phyloP scores from a whole-genome alignment of 2,329 filamentous ascomycete genomes.

The Aspergillus fischeri region DNA sequence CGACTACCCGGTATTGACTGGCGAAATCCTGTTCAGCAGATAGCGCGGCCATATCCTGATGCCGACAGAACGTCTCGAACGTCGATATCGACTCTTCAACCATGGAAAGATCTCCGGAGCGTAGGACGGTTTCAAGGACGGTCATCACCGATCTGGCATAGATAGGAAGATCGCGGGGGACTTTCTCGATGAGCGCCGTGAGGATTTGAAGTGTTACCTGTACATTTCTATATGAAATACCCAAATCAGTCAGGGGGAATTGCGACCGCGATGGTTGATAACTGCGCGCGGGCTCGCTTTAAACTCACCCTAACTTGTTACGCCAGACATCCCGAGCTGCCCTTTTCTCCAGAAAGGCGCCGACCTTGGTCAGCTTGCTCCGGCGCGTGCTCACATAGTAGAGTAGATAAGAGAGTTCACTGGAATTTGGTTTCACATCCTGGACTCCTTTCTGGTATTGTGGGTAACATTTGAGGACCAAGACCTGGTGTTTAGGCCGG shows the following conservation, averaged over 20 bases:
- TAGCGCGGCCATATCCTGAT: slow-evolving; percentile 81
- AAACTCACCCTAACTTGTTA: slow-evolving; percentile 74
- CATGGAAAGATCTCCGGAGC: slow-evolving; percentile 84
- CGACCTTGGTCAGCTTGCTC: slow-evolving; percentile 95
- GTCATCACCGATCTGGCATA: slow-evolving; percentile 82
- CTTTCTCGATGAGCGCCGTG: slow-evolving; percentile 86
- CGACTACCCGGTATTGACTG: slow-evolving; percentile 74
- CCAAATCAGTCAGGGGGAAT: slow-evolving; percentile 2
- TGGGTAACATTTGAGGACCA: slow-evolving; percentile 95
- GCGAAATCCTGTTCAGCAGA: slow-evolving; percentile 82
- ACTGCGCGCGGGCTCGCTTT: background rate
- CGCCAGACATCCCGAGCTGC: slow-evolving; percentile 88
- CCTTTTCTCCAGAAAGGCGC: slow-evolving; percentile 89
- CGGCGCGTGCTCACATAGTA: slow-evolving; percentile 94
- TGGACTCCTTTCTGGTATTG: slow-evolving; percentile 85
- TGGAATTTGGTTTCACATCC: slow-evolving; percentile 92
- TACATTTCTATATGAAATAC: slow-evolving; percentile 62
- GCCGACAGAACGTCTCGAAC: slow-evolving; percentile 81
- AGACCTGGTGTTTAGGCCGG: slow-evolving; percentile 93
- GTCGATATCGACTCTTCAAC: slow-evolving; percentile 83
- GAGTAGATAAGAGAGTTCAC: slow-evolving; percentile 92
- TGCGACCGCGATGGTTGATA: slow-evolving; percentile 8
- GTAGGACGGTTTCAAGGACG: slow-evolving; percentile 76
- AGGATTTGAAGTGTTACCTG: slow-evolving; percentile 94
- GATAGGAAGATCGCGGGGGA: slow-evolving; percentile 82